phyloP scores from a whole-genome alignment of 1,284 basidiomycete genomes.

The Wolfiporia cocos region DNA sequence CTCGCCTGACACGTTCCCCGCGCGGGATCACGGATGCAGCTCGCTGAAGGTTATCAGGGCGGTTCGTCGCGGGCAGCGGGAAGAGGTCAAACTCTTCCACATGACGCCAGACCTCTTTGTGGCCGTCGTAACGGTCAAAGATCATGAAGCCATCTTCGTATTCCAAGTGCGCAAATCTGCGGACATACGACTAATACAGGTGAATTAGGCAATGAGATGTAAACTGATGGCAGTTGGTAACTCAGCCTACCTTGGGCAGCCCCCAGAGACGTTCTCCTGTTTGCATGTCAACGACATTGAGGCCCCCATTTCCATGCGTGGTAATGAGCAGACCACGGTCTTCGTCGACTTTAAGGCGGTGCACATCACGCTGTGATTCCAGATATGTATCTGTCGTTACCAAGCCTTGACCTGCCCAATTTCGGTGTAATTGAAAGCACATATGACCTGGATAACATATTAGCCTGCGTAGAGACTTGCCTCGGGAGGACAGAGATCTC shows the following conservation, averaged over 20 bases:
- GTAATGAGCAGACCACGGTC: constrained; percentile 48
- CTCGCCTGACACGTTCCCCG: constrained; percentile 19
- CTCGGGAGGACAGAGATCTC: too few species aligned
- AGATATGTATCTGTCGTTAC: constrained; percentile 31
- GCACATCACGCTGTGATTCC: constrained; percentile 35
- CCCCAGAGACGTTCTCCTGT: constrained; percentile 47
- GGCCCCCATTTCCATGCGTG: constrained; percentile 47
- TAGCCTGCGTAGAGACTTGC: too few species aligned
- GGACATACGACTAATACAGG: constrained; percentile 49
- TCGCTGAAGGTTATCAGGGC: constrained; percentile 33
- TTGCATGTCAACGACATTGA: constrained; percentile 48
- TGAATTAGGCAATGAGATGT: too few species aligned
- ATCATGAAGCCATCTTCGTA: constrained; percentile 67
- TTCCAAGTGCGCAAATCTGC: constrained; percentile 62
- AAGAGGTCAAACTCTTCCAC: constrained; percentile 25
- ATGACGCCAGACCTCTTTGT: constrained; percentile 69
- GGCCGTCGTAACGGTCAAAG: constrained; percentile 51
- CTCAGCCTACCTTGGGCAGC: constrained; percentile 35
- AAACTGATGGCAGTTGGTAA: too few species aligned
- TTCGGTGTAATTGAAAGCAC: constrained; percentile 12
- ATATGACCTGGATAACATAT: not conserved
- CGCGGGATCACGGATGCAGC: constrained; percentile 14
- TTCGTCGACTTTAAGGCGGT: constrained; percentile 73
- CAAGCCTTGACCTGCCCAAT: constrained; percentile 49
- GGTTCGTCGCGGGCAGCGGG: too few species aligned